phyloP scores from a whole-genome alignment of 768 basidiomycete genomes.

The Boletus sp. region DNA sequence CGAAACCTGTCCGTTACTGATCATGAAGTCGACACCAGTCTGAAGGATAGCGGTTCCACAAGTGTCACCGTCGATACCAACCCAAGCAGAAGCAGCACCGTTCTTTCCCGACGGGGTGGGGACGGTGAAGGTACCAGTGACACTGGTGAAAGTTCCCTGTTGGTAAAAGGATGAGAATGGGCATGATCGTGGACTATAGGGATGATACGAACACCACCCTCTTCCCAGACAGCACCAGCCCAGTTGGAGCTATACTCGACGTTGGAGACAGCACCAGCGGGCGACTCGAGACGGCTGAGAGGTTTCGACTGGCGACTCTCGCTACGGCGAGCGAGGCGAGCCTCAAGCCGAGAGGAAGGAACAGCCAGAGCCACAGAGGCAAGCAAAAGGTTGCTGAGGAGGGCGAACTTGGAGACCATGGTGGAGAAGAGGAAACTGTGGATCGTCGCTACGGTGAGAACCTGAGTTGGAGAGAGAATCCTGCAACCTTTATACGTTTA shows the following conservation, averaged over 20 bases:
- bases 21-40: slow-evolving; percentile 15
- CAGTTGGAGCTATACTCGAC: slow-evolving; percentile 17
- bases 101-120: slow-evolving; percentile 10
- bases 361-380: slow-evolving; percentile 14
- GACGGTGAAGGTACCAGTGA: slow-evolving; percentile 19
- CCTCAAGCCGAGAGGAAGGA: slow-evolving; percentile 13
- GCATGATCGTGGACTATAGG: not conserved
- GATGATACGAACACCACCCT: slow-evolving; percentile 7
- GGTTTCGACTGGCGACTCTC: slow-evolving; percentile 11
- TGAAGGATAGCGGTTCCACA: slow-evolving; percentile 16
- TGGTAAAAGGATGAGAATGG: not conserved
- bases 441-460: not conserved
- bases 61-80: slow-evolving; percentile 23
- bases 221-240: slow-evolving; percentile 16
- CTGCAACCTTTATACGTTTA: slow-evolving; percentile 12
- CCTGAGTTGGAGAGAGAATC: not conserved
- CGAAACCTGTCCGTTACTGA: not conserved
- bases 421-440: not conserved
- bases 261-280: not conserved
- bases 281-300: not conserved
- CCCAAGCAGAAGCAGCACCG: slow-evolving; percentile 20
- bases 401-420: slow-evolving; percentile 19
- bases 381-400: slow-evolving; percentile 18
- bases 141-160: slow-evolving; percentile 21
- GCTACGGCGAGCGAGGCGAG: slow-evolving; percentile 15